A percentile compares a stretch with the other conserved stretches of the same genome.
Conservation (phyloP, 768 basidiomycete species). For the Macrolepiota dolichaula region DNA sequence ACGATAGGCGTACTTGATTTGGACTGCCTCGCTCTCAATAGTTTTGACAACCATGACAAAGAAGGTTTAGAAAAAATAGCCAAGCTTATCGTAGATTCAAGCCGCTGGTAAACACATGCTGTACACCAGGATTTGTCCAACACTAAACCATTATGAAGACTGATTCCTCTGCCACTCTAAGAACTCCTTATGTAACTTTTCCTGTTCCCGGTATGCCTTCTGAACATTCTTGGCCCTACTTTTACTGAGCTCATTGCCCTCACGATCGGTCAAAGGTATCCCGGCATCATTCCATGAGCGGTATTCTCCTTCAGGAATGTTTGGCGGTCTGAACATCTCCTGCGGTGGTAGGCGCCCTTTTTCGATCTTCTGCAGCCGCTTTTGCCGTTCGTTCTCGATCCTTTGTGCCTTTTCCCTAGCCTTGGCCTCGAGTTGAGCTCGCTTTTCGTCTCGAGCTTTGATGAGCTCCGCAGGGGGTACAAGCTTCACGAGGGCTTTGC, state of each 20-base stretch:
- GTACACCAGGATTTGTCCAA: slow-evolving; percentile 1
- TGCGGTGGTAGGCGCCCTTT: slow-evolving; percentile 72
- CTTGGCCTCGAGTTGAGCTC: slow-evolving; percentile 69
- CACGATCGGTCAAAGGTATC: slow-evolving; percentile 78
- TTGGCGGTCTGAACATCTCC: slow-evolving; percentile 83
- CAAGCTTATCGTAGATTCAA: slow-evolving; percentile 54
- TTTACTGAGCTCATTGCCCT: slow-evolving; percentile 86
- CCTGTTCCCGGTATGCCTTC: slow-evolving; percentile 74
- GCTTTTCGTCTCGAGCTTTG: slow-evolving; percentile 86
- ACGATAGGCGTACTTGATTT: slow-evolving; percentile 74
- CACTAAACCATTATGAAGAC: neutral
- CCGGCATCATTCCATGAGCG: slow-evolving; percentile 83
- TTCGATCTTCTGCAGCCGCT: slow-evolving; percentile 77
- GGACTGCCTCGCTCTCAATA: slow-evolving; percentile 70
- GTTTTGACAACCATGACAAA: slow-evolving; percentile 76
- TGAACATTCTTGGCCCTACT: slow-evolving; percentile 68
- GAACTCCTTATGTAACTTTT: slow-evolving; percentile 79
- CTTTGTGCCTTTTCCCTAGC: slow-evolving; percentile 74
- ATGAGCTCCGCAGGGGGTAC: slow-evolving; percentile 80
- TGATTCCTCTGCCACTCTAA: slow-evolving; percentile 40
- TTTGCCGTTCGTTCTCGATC: slow-evolving; percentile 61
- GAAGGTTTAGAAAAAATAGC: slow-evolving; percentile 75
- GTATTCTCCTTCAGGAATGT: slow-evolving; percentile 70
- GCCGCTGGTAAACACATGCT: slow-evolving; percentile 53
- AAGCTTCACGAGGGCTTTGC: slow-evolving; percentile 92